These are phyloP conservation scores for Kodamaea sp. DNA, from an alignment of 1,139 yeast genomes.

Conservation along the genomic window DNA sequence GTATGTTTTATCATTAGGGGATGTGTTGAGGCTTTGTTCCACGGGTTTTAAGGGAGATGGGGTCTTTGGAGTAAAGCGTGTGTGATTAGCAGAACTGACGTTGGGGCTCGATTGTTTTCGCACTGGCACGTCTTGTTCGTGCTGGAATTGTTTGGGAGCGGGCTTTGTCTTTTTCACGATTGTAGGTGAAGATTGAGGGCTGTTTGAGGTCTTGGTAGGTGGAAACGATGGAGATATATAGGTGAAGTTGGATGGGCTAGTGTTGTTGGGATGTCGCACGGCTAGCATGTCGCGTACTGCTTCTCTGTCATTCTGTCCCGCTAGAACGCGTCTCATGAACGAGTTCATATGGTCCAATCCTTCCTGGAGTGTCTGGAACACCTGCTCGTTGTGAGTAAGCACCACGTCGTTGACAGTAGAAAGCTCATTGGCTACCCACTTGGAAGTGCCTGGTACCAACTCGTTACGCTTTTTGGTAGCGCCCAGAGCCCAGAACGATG, in stretches of 20 bases:
- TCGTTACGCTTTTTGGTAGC: slow-evolving; percentile 31
- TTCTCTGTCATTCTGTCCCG: slow-evolving; percentile 9
- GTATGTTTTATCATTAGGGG: too few species aligned
- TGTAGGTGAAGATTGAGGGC: slow-evolving; percentile 9
- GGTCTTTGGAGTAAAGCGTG: slow-evolving; percentile 5
- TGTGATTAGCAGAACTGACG: too few species aligned
- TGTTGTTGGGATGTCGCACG: slow-evolving; percentile 1
- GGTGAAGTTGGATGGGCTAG: slow-evolving; percentile 10
- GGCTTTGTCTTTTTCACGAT: neutral
- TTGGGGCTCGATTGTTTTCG: too few species aligned
- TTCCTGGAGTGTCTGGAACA: slow-evolving; percentile 20
- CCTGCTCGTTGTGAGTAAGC: slow-evolving; percentile 23
- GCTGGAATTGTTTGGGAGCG: too few species aligned
- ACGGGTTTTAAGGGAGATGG: slow-evolving; percentile 10
- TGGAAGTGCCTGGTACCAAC: slow-evolving; percentile 41
- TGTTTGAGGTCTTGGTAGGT: neutral
- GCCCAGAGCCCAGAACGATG: slow-evolving; percentile 37
- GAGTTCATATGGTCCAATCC: slow-evolving; percentile 23
- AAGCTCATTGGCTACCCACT: slow-evolving; percentile 39
- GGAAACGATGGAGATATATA: slow-evolving; percentile 7
- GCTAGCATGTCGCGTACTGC: slow-evolving; percentile 1
- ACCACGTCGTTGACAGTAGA: slow-evolving; percentile 30
- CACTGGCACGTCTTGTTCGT: too few species aligned
- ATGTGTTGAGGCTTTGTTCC: neutral
- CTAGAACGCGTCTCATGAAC: slow-evolving; percentile 23